These are phyloP conservation scores for Favolaschia claudopus DNA, from an alignment of 768 basidiomycete species.

Conservation along the genomic window DNA sequence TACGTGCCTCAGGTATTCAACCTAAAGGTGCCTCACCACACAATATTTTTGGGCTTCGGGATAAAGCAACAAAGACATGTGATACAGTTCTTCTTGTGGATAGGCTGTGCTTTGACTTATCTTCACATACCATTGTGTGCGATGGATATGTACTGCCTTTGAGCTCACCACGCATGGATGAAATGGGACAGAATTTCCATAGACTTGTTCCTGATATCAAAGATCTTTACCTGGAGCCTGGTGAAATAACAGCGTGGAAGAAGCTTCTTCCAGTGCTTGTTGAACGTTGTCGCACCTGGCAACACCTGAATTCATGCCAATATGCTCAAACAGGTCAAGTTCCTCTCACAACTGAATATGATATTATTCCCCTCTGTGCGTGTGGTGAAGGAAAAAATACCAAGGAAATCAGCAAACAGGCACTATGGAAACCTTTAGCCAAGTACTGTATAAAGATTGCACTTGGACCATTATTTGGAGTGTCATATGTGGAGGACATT, in stretches of 20 bases:
- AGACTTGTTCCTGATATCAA: constrained; percentile 10
- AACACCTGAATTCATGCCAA: constrained; percentile 55
- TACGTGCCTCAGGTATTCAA: constrained; percentile 32
- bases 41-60: constrained; percentile 28
- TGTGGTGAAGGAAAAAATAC: constrained; percentile 60
- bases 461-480: constrained; percentile 54
- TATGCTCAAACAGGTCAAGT: constrained; percentile 43
- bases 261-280: constrained; percentile 56
- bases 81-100: constrained; percentile 55
- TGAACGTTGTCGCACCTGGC: constrained; percentile 62
- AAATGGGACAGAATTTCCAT: constrained; percentile 13
- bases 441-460: constrained; percentile 58
- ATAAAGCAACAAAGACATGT: constrained; percentile 22
- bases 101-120: constrained; percentile 52
- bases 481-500: constrained; percentile 50
- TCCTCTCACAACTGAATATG: constrained; percentile 46
- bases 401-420: constrained; percentile 39
- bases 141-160: constrained; percentile 56
- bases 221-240: constrained; percentile 30
- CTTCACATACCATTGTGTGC: no score
- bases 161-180: constrained; percentile 21
- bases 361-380: constrained; percentile 52
- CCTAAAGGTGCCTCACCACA: neutral
- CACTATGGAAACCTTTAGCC: constrained; percentile 47
- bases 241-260: constrained; percentile 55